Base-by-base conservation (phyloP, 2,329 filamentous ascomycete genomes). In the Plenodomus lindquistii region DNA sequence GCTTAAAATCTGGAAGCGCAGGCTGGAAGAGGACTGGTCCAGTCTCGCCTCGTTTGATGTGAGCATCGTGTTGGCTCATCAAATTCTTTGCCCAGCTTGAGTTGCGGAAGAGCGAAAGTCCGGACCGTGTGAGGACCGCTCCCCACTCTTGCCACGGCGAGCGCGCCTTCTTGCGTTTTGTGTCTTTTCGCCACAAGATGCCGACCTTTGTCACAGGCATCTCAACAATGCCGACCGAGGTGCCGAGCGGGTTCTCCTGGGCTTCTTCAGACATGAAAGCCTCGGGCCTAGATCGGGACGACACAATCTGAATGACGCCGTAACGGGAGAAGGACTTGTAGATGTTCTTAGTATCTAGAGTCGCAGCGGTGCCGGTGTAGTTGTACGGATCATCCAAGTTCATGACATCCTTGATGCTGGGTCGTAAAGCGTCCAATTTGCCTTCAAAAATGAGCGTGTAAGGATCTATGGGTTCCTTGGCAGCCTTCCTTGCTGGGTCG, bases 91-190 rank as follows among this genome's bases (percentile, higher is more conserved):
- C 85, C 93, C 94, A 99, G 17, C 85, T 81, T 4, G 91, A 88
- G 68, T 97, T 97, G 48, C 90, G 87, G 77, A 97, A 99, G 72
- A 99, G 91, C 71, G 97, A 99, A 7, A 99, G 82, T 66, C 97
- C 93, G 5, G 94, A 95, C n/a, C 93, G 91, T 0, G 94, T 99
- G 22, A 99, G 81, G 49, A 99, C 88, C 19, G 91, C 94, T 43
- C 94, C 94, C 94, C 94, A 99, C 79, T 99, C 94, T 68, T 97
- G 93, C 94, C 94, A 99, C 1, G 94, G 93, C 10, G 93, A 97
- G 37, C 93, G 84, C 0, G 91, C 88, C 73, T 95, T 96, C 75
- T 94, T 93, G 75, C 93, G 96, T 75, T 96, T 97, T 1, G 82
- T 77, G 56, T 96, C 91, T 69, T 99, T 99, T 37, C 94, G 85